Base-by-base conservation (phyloP, 768 basidiomycete species). In the Gelatoporia subvermispora region DNA sequence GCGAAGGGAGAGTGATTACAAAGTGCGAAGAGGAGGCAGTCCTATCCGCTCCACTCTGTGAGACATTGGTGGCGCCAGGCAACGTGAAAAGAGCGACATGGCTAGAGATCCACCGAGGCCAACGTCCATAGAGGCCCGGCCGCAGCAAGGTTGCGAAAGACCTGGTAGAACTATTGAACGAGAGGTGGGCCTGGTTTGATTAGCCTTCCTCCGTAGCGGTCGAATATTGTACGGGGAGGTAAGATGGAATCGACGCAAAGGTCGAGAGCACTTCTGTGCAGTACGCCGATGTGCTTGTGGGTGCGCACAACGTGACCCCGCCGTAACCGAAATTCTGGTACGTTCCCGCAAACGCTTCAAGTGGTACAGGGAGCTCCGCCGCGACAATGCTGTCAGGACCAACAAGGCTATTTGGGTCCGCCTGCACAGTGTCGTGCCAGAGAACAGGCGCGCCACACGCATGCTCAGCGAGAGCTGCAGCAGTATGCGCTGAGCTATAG, bases 291-390 rank as follows among this genome's bases (percentile, higher is more conserved):
- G 38, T 23, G 43, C 58, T 50, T 8, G 48, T 41, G 1, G 66
- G 57, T 35, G 62, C 56, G 42, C 74, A 74, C 16, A 75, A 59
- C 3, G 62, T 65, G 37, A 72, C 46, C 9, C 60, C 44, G 35
- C 69, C 71, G 38, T 75, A 75, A 4, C 71, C 70, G 2, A 62
- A 53, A 45, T 68, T 60, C 1, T 37, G 10, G 54, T 73, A 76
- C 0, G 63, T 66, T 7, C 74, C 72, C 5, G 65, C 53, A 39
- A 66, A 63, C 1, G 46, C 50, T 2, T 62, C 59, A 22, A 68
- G 47, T 28, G 46, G 16, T 35, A 35, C 28, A 13, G 13, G 28
- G 7, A 31, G 28, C 28, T 5, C 28, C 7, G 28, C 28, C 7
- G 28, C 28, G 5, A 13, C 28, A 13, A 7, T 13, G 28, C 28